phyloP scores from a whole-genome alignment of 169 alveolate species.

The Cryptosporidium xiaoi region DNA sequence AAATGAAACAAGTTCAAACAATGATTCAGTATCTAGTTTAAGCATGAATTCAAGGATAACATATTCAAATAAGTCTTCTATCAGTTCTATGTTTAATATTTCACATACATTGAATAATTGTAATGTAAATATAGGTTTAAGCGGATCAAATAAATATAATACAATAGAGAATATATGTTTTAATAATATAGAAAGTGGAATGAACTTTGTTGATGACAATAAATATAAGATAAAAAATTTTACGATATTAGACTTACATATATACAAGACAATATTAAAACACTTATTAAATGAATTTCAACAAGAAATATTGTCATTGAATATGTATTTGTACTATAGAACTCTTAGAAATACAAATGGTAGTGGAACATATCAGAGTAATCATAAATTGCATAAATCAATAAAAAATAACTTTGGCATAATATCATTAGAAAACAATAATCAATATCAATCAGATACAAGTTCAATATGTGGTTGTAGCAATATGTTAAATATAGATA shows the following conservation, averaged over 20 bases:
- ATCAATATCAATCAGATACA: too few species aligned
- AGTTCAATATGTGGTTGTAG: too few species aligned
- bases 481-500: not conserved
- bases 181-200: not conserved
- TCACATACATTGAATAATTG: not conserved
- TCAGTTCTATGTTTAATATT: not conserved
- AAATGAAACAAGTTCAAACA: not conserved
- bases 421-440: not conserved
- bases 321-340: constrained; percentile 34
- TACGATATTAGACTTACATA: constrained; percentile 17
- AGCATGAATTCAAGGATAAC: not conserved
- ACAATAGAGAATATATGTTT: constrained; percentile 10
- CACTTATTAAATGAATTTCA: constrained; percentile 37
- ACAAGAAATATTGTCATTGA: constrained; percentile 20
- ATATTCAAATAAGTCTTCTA: constrained; percentile 2
- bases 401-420: constrained; percentile 19
- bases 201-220: not conserved
- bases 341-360: constrained; percentile 12
- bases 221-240: constrained; percentile 13
- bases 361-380: not conserved
- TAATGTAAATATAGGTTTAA: not conserved
- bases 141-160: not conserved
- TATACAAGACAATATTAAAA: constrained; percentile 8
- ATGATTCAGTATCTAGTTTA: not conserved
- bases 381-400: constrained; percentile 3